Base-by-base conservation (phyloP, 2,329 filamentous ascomycete species). In the Penicillium sp. region DNA sequence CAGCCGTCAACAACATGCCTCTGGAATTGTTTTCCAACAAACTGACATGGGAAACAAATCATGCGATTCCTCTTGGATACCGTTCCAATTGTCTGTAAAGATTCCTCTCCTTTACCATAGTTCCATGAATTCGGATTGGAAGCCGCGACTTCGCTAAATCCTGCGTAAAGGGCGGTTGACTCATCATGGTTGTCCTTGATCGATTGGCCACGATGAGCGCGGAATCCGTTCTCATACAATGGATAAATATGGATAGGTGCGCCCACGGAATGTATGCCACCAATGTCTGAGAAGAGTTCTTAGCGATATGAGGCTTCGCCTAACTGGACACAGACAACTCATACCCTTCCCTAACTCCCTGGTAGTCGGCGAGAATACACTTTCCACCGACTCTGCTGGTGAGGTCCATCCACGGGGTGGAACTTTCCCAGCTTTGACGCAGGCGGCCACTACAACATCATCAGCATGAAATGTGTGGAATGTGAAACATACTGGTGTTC, bases 211-310 rank as follows among this genome's bases (percentile, higher is more conserved):
- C 78, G 74, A 56, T 81, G 73, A 0, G 83, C 84, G 29, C 85
- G 76, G 49, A 85, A 84, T 0, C 71, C 82, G 56, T 85, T 86
- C 58, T 88, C 85, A 60, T 86, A 88, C 0, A 88, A 63, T 0
- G 85, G 84, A 60, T 88, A 88, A 0, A 88, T 74, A 29, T 88
- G 85, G 10, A 87, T 85, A 0, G 85, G 85, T 0, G 81, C 75
- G 0, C 85, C 84, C 10, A 88, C 79, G 2, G 73, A 74, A 60
- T 88, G 85, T 2, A 73, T 71, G 1, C 79, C 76, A 1, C 82
- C 84, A 12, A 83, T 63, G 60, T 81, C 82, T 85, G 10, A 16
- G 9, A 26, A 15, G 4, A 26, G 16, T 3, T 6, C 23, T 26
- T 16, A 42, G 39, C 15, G 21, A 15, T 2, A 15, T 2, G n/a